A percentile compares a stretch with the other conserved stretches of the same genome.
These are phyloP conservation scores for Naganishia friedmannii DNA, from an alignment of 768 basidiomycete species.

Conservation along the genomic window DNA sequence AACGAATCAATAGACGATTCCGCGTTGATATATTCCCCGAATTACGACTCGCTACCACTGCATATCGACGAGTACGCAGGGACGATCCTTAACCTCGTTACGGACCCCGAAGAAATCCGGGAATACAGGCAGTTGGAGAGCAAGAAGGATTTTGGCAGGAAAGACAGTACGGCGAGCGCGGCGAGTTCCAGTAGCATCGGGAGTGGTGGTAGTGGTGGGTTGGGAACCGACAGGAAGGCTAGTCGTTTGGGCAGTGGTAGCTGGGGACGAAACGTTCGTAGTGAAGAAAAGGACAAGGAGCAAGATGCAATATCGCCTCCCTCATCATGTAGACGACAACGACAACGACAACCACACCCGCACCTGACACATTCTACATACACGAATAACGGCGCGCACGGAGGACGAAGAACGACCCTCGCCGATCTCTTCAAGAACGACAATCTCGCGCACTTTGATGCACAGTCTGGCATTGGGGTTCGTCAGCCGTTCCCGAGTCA, in stretches of 20 bases:
- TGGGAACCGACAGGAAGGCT: neutral
- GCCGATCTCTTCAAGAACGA: neutral
- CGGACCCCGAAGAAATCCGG: constrained; percentile 1
- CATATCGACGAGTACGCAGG: neutral
- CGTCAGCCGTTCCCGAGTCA: neutral
- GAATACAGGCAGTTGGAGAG: constrained; percentile 9
- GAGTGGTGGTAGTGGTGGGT: neutral
- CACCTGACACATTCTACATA: no score
- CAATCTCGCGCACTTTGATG: neutral
- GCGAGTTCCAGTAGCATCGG: no score
- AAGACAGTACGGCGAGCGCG: neutral
- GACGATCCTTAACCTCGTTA: constrained; percentile 12
- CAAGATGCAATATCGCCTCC: neutral
- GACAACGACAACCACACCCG: neutral
- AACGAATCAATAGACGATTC: no score
- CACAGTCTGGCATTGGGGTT: neutral
- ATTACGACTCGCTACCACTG: neutral
- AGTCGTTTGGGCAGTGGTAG: constrained; percentile 4
- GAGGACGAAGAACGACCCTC: neutral
- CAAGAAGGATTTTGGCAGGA: neutral
- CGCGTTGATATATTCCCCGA: constrained; percentile 1
- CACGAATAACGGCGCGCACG: neutral
- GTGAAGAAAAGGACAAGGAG: neutral
- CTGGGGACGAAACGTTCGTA: neutral
- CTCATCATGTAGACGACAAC: neutral